These are phyloP conservation scores for Lipomyces starkeyi DNA, from an alignment of 805 yeast genomes.

Conservation along the genomic window DNA sequence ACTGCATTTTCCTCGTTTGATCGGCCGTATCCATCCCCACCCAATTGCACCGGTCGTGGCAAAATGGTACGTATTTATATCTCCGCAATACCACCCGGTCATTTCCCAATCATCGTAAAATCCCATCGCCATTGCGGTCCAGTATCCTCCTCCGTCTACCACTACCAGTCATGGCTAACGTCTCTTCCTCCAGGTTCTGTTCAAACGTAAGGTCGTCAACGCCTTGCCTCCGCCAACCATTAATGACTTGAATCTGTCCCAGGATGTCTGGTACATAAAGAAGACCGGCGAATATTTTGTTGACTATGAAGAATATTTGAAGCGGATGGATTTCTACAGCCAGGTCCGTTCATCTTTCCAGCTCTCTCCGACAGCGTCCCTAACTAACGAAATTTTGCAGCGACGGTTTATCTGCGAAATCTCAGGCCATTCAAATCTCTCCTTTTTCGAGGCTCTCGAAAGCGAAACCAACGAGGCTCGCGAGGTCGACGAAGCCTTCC, in stretches of 20 bases:
- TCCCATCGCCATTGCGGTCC: neutral
- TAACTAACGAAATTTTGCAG: constrained; percentile 15
- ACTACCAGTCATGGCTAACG: neutral
- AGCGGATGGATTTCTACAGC: constrained; percentile 49
- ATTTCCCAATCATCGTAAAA: neutral
- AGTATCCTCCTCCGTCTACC: neutral
- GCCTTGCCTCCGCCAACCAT: constrained; percentile 37
- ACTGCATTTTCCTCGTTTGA: neutral
- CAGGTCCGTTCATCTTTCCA: constrained; percentile 31
- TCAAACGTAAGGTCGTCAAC: constrained; percentile 47
- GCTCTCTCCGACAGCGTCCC: too few relatives aligned
- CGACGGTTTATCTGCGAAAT: constrained; percentile 93
- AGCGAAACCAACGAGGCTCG: constrained; percentile 56
- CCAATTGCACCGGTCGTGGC: neutral
- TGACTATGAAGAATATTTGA: constrained; percentile 75
- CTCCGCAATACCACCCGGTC: neutral
- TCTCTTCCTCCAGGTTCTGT: constrained; percentile 45
- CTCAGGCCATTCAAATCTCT: constrained; percentile 89
- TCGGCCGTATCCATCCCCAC: neutral
- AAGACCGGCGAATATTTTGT: constrained; percentile 89
- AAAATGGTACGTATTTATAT: neutral
- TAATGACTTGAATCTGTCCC: constrained; percentile 33
- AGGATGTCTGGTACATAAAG: constrained; percentile 78
- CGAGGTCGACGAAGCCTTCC: constrained; percentile 78
- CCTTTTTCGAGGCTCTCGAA: constrained; percentile 85